Evolutionary conservation across 1,139 yeast species (phyloP), one percentile per base, ranked within the genome.

Genomic region (Blastobotrys capitulatus): DNA sequence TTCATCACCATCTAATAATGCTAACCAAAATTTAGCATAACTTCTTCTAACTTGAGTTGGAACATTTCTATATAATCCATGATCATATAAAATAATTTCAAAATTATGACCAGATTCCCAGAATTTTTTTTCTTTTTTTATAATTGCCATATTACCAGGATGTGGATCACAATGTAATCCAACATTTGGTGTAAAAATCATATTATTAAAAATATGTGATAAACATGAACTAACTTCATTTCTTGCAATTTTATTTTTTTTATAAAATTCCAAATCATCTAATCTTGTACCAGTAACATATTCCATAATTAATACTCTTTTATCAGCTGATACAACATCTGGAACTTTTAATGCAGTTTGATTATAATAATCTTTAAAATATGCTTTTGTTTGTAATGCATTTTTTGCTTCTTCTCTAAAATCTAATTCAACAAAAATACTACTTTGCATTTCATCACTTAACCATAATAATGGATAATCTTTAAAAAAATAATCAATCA

Each of bases 141-240:
- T 71, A 19, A 92, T 87, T 0, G 97, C 96, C 54, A 92, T 73
- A 60, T 92, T 94, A 0, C 99, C 99, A 13, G 96, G 96, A 66
- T 92, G 99, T 1, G 98, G 98, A 65, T 92, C 99, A 70, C 98
- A 92, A 65, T 92, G 99, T 46, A 92, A 78, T 0, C 90, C 89
- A 16, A 88, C 96, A 27, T 81, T 83, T 0, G 96, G 95, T 1
- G 95, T 85, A 70, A 92, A 92, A 42, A 94, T 88, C 99, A 92
- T 92, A 62, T 83, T 83, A 70, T 90, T 88, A 73, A 92, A 92
- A 27, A 88, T 82, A 61, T 90, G 96, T 0, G 97, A 82, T 44
- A 92, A 73, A 63, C 97, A 92, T 8, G 82, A 72, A 3, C 95
- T 83, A 4, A 92, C 95, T 56, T 87, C 85, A 1, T 84, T 78